Evolutionary conservation across 805 yeast genomes (phyloP).

Genomic region (Ogataea pignaliae): DNA sequence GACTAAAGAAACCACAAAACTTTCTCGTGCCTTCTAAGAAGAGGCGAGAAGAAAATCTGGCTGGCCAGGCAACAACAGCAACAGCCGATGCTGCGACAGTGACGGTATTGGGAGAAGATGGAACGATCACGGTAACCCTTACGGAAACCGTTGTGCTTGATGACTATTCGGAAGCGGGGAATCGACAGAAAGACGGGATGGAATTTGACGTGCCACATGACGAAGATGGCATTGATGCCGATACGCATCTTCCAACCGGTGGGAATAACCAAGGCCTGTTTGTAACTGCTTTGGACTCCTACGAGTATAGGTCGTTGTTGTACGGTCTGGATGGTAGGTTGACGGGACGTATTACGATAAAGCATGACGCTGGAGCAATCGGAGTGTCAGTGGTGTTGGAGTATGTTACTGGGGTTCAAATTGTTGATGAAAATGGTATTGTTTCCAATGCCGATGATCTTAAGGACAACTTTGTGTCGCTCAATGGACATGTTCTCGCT

Average conservation of each 20-base stretch:
- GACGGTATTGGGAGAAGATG: no score
- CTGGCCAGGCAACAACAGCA: no score
- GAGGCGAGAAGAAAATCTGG: no score
- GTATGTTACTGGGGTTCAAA: not conserved
- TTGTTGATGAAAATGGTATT: not conserved
- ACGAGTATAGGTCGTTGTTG: not conserved
- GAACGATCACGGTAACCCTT: no score
- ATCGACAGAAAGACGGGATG: not conserved
- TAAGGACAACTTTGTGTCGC: no score
- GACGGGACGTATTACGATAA: not conserved
- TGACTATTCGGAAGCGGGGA: not conserved
- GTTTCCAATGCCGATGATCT: not conserved
- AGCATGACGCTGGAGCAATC: not conserved
- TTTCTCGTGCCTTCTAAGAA: no score
- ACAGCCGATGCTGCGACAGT: no score
- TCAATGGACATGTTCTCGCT: no score
- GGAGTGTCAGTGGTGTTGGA: not conserved
- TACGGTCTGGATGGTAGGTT: not conserved
- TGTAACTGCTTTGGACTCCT: constrained; percentile 5
- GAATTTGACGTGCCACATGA: not conserved
- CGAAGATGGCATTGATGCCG: not conserved
- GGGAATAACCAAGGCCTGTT: constrained; percentile 3
- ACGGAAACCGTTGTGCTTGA: not conserved
- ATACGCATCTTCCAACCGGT: not conserved
- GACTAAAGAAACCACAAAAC: no score